Evolutionary conservation across 306 rosid species (phyloP).

Genomic region (Sindora glabra): DNA sequence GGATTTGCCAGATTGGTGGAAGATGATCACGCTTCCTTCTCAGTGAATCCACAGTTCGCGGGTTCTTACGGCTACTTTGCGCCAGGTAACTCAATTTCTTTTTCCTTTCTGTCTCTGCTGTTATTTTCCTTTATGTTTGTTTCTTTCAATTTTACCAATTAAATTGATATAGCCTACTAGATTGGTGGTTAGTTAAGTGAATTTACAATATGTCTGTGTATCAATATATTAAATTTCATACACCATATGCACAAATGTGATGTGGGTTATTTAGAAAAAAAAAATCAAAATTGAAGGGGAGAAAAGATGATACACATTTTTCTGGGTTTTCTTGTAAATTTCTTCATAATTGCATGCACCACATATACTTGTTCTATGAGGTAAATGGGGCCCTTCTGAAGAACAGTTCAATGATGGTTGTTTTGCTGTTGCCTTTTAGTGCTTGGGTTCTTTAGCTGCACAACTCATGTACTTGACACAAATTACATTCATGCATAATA

Average conservation of each 20-base stretch:
- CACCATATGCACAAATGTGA: too few species aligned
- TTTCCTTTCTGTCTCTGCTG: not conserved
- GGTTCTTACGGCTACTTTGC: slow-evolving; percentile 98
- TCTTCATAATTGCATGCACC: not conserved
- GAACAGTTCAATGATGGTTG: not conserved
- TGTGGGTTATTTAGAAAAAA: too few species aligned
- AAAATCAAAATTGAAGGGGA: too few species aligned
- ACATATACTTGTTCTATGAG: slow-evolving; percentile 7
- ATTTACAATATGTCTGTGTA: too few species aligned
- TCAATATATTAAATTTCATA: too few species aligned
- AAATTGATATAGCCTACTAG: too few species aligned
- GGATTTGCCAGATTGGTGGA: slow-evolving; percentile 83
- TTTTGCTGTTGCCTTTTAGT: slow-evolving; percentile 1
- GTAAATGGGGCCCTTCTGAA: slow-evolving; percentile 6
- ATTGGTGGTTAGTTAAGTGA: not conserved
- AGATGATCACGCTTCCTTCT: slow-evolving; percentile 48
- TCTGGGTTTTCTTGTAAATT: too few species aligned
- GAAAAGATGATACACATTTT: not conserved
- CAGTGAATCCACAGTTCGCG: slow-evolving; percentile 65
- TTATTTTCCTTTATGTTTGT: too few species aligned
- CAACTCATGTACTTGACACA: slow-evolving; percentile 25
- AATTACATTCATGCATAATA: slow-evolving; percentile 21
- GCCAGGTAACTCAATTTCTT: slow-evolving; percentile 45
- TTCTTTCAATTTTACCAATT: too few species aligned
- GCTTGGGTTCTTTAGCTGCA: slow-evolving; percentile 12